Base-by-base conservation (phyloP, 2,329 filamentous ascomycete species). In the Metarhizium guizhouense region DNA sequence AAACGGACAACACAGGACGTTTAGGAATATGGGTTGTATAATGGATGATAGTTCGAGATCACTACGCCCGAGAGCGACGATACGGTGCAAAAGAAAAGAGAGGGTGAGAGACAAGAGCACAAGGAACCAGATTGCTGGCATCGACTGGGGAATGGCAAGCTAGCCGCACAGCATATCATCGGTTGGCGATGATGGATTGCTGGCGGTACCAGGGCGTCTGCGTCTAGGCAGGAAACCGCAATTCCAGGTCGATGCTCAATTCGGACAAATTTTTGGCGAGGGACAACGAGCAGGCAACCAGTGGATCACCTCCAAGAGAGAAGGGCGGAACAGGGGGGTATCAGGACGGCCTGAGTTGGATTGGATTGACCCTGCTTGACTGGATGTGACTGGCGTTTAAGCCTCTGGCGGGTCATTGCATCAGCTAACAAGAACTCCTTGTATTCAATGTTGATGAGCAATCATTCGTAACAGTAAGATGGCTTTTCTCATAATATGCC, bases 281-380 rank as follows among this genome's bases (percentile, higher is more conserved):
- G 14, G 36, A 55, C 49, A 52, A 54, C 52, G 42, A 55, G 52
- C 52, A 40, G 49, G 52, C 55, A 45, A 48, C 48, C 38, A 47
- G 55, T 54, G 52, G 25, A 56, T 29, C 51, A 42, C 30, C 20
- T 48, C 18, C 6, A 30, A 47, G 36, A 54, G 30, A 48, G 5
- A 56, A 57, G 55, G 55, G 55, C 48, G 55, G 48, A 54, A n/a
- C 55, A 56, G 51, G 54, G 51, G 54, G 49, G 40, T 56, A 34
- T 34, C 40, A 34, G 6, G 14, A 45, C 30, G 42, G 51, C 13
- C 42, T 47, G 18, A 30, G 45, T 29, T 48, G 16, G 51, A 47
- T 34, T 53, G 18, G 42, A 43, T 52, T 29, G 51, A 40, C 51
- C 14, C n/a, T 36, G 25, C 10, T 47, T 48, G 45, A 48, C 45